Percentiles rank a stretch among this genome's conserved stretches.
Evolutionary conservation across 2,329 filamentous ascomycete species (phyloP).

Genomic region (Colletotrichum tropicale): DNA sequence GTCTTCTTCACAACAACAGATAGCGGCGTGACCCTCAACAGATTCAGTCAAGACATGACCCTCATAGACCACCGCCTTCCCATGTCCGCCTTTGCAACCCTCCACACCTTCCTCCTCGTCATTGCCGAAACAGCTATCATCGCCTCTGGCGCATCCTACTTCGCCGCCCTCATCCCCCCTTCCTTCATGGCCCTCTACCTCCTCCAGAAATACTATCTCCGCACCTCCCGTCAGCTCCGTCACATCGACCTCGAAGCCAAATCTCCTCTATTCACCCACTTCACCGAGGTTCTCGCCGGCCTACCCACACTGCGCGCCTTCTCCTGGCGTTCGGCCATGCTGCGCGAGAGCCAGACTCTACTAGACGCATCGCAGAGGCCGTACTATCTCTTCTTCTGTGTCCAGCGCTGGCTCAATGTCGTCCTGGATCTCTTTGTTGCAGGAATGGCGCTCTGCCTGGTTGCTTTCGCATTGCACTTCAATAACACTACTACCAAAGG

Average conservation of each 20-base stretch:
- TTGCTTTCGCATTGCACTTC: slow-evolving; percentile 46
- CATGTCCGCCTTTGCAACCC: slow-evolving; percentile 19
- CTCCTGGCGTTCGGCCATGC: slow-evolving; percentile 45
- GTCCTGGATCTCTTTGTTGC: slow-evolving; percentile 55
- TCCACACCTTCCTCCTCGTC: slow-evolving; percentile 30
- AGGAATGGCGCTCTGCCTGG: slow-evolving; percentile 49
- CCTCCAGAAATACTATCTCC: slow-evolving; percentile 57
- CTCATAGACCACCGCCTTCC: slow-evolving; percentile 44
- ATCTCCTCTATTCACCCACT: slow-evolving; percentile 54
- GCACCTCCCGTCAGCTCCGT: slow-evolving; percentile 59
- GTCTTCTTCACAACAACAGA: slow-evolving; percentile 39
- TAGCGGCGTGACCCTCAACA: slow-evolving; percentile 37
- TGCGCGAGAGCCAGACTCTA: slow-evolving; percentile 36
- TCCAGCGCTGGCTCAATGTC: slow-evolving; percentile 54
- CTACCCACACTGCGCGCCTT: slow-evolving; percentile 55
- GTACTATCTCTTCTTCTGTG: slow-evolving; percentile 52
- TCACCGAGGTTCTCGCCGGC: slow-evolving; percentile 52
- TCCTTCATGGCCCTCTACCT: slow-evolving; percentile 44
- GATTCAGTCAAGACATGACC: slow-evolving; percentile 47
- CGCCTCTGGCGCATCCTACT: slow-evolving; percentile 46
- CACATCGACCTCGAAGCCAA: slow-evolving; percentile 58
- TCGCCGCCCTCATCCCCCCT: slow-evolving; percentile 45
- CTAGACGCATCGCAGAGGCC: slow-evolving; percentile 52
- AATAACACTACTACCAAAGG: slow-evolving; percentile 27
- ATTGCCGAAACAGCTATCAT: slow-evolving; percentile 49